These are phyloP conservation scores for Gossypium anomalum DNA, from an alignment of 345 rosid genomes.

Conservation along the genomic window DNA sequence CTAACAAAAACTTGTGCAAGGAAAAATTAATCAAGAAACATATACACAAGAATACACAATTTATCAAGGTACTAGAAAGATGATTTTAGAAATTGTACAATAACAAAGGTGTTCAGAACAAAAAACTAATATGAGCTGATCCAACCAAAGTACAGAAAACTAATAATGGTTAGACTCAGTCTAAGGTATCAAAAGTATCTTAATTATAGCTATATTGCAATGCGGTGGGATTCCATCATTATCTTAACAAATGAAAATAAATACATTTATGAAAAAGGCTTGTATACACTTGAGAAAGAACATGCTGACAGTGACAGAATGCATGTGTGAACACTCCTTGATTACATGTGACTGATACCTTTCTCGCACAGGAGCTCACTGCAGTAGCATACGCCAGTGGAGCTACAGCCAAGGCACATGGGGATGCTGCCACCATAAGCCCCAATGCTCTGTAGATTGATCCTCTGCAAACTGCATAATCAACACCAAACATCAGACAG, in stretches of 20 bases:
- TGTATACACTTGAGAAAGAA: background rate
- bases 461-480: conserved; percentile 77
- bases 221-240: background rate
- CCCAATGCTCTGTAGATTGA: conserved; percentile 90
- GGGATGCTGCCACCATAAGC: conserved; percentile 96
- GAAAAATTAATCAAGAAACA: background rate
- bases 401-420: conserved; percentile 97
- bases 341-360: conserved; percentile 40
- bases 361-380: conserved; percentile 87
- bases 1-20: background rate
- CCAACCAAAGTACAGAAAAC: background rate
- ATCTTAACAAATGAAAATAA: background rate
- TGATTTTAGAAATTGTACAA: background rate
- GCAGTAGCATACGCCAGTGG: conserved; percentile 98
- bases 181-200: background rate
- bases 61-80: background rate
- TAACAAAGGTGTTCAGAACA: background rate
- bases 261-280: background rate
- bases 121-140: background rate
- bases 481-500: conserved; percentile 16
- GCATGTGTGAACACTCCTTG: background rate
- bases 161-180: background rate
- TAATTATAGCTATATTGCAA: background rate
- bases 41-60: background rate
- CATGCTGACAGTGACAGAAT: background rate